Conservation (phyloP, 495 filamentous ascomycete species). For the Podospora pseudopauciseta region DNA sequence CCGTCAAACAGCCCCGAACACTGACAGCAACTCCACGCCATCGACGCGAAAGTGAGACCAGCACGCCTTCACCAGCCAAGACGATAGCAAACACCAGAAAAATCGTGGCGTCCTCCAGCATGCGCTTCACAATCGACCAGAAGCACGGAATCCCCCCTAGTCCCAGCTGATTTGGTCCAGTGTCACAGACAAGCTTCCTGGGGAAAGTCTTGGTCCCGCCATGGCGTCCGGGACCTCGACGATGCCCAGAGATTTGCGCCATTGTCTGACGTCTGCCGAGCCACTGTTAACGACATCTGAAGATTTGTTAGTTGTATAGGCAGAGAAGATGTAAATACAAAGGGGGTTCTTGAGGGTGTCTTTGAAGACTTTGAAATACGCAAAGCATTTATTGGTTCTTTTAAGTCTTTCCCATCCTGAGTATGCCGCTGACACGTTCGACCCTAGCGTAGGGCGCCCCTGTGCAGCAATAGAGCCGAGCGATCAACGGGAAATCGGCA, state of each 20-base stretch:
- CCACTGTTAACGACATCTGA: constrained; percentile 5
- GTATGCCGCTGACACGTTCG: not conserved
- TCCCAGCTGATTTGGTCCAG: constrained; percentile 12
- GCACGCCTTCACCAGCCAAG: not conserved
- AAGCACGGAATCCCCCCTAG: constrained; percentile 1
- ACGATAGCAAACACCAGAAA: not conserved
- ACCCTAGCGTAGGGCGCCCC: not conserved
- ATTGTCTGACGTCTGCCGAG: constrained; percentile 20
- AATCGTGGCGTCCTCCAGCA: constrained; percentile 1
- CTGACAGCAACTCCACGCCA: not conserved
- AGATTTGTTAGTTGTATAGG: constrained; percentile 4
- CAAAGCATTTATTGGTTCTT: constrained; percentile 6
- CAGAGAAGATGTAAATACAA: not conserved
- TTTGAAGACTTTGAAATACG: constrained; percentile 13
- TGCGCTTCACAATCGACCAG: constrained; percentile 7
- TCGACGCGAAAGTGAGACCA: not conserved
- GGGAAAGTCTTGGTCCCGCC: constrained; percentile 20
- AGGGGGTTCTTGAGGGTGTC: constrained; percentile 14
- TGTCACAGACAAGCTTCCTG: constrained; percentile 14
- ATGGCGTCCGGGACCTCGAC: constrained; percentile 14
- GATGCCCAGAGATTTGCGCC: constrained; percentile 23
- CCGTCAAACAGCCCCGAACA: not conserved
- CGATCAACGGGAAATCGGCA: constrained; percentile 7
- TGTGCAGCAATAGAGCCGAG: not conserved
- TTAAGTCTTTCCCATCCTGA: not conserved